Conservation (phyloP, 1,284 basidiomycete species). For the Cutaneotrichosporon mucoides region DNA sequence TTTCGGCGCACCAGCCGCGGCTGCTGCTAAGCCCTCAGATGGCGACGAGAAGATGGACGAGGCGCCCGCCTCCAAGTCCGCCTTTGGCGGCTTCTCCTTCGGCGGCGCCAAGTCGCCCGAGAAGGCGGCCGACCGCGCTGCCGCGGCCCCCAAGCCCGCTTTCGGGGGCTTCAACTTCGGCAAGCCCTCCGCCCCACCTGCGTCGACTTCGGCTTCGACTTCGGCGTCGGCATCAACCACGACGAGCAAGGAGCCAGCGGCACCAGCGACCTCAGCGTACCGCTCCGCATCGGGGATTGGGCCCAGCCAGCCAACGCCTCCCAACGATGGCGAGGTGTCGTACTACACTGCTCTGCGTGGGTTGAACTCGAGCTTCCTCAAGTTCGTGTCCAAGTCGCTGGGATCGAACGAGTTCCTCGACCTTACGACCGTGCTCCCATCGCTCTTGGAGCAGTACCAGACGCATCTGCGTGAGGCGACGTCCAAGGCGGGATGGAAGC, state of each 20-base stretch:
- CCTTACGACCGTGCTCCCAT: constrained; percentile 50
- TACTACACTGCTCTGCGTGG: constrained; percentile 76
- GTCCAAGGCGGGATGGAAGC: constrained; percentile 48
- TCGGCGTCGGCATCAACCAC: background rate
- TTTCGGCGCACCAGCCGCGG: background rate
- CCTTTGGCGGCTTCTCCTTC: constrained; percentile 27
- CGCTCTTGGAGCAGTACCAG: constrained; percentile 63
- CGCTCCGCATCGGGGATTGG: background rate
- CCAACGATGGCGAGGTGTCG: constrained; percentile 47
- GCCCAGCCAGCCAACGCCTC: constrained; percentile 24
- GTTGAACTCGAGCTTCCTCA: constrained; percentile 68
- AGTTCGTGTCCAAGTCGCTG: constrained; percentile 60
- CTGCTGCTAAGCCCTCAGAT: too few relatives aligned
- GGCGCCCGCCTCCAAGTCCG: background rate
- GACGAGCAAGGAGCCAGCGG: background rate
- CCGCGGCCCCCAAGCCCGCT: constrained; percentile 2
- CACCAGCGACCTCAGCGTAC: background rate
- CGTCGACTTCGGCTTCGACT: background rate
- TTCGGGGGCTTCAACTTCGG: constrained; percentile 28
- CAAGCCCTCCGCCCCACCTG: background rate
- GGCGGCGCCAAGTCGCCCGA: constrained; percentile 5
- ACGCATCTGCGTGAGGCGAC: constrained; percentile 58
- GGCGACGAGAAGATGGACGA: too few relatives aligned
- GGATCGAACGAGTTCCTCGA: constrained; percentile 74
- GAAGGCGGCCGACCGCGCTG: background rate